Evolutionary conservation across 192 early-diverging fungal genomes (phyloP), one percentile per base, ranked within the genome.

Genomic region (Backusella australiensis): DNA sequence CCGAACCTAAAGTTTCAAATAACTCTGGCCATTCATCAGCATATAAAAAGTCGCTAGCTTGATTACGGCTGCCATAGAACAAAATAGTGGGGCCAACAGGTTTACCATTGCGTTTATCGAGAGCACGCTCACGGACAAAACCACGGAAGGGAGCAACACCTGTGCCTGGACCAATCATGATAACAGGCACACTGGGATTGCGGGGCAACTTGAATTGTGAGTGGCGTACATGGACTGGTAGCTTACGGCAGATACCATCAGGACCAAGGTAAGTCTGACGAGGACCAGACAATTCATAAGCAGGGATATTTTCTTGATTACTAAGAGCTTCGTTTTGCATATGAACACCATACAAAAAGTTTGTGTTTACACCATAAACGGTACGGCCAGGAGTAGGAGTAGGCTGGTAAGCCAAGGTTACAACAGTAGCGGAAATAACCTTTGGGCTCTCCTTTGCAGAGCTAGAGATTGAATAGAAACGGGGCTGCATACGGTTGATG

Each of bases 111-210:
- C 77, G 53, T 15, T 85, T 89, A 72, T 88, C 86, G 68, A 84
- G 79, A 6, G 91, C 90, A 67, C 98, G 93, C 78, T 99, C 98
- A 67, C 93, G 91, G 7, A 98, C 80, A 79, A 99, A 99, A 3
- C 92, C 98, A 59, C 98, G 91, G 93, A 99, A 98, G n/a, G 98
- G 98, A 19, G 98, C 98, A 53, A 99, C 93, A 52, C 98, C 98
- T 7, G 98, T 99, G 53, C 98, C 98, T 9, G 98, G 98, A 1
- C 98, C 98, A 56, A 99, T 85, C 98, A 99, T 99, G 34, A 99
- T 89, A 75, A 99, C 85, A 12, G 98, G 98, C 9, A 89, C 79
- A 9, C 86, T 67, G 39, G 86, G 80, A 76, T 95, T 91, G 17
- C 87, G 79, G 12, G 98, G 98, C 68, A 99, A 85, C 46, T 93